Percentiles rank a stretch among this genome's conserved stretches.
Evolutionary conservation across 2,329 filamentous ascomycete genomes (phyloP).

Genomic region (Diaporthe ampelina): DNA sequence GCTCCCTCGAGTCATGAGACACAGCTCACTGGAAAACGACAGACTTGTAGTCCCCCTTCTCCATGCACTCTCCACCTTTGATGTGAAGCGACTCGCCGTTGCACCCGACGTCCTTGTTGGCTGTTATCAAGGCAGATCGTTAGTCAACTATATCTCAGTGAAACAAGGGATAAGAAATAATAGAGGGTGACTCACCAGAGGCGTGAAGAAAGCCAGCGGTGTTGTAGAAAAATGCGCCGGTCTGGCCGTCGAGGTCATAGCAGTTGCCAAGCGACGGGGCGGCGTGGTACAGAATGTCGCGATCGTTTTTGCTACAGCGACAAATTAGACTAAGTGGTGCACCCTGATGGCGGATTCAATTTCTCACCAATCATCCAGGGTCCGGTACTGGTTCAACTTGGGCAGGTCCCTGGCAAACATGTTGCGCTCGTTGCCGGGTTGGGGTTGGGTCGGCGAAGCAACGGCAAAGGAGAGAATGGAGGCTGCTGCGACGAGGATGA

Average conservation of each 20-base stretch:
- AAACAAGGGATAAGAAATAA: too few relatives aligned
- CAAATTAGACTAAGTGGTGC: background rate
- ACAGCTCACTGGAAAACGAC: slow-evolving; percentile 7
- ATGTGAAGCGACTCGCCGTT: background rate
- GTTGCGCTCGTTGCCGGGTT: background rate
- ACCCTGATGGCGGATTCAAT: background rate
- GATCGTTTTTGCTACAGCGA: background rate
- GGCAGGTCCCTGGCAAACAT: background rate
- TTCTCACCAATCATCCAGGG: slow-evolving; percentile 6
- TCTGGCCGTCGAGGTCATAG: background rate
- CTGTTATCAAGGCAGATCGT: background rate
- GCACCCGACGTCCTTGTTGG: background rate
- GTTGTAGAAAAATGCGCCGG: background rate
- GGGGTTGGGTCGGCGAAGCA: background rate
- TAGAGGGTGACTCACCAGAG: background rate
- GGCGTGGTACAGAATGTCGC: slow-evolving; percentile 5
- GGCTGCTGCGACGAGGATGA: background rate
- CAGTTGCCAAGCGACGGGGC: background rate
- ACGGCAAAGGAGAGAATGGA: background rate
- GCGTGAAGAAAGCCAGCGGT: background rate
- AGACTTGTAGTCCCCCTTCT: slow-evolving; percentile 4
- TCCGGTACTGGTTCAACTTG: slow-evolving; percentile 11
- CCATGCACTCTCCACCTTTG: background rate
- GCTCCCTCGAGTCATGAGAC: background rate
- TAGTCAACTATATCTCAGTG: too few relatives aligned